These are phyloP conservation scores for Coniochaeta sp. DNA, from an alignment of 2,329 filamentous ascomycete species.

Conservation along the genomic window DNA sequence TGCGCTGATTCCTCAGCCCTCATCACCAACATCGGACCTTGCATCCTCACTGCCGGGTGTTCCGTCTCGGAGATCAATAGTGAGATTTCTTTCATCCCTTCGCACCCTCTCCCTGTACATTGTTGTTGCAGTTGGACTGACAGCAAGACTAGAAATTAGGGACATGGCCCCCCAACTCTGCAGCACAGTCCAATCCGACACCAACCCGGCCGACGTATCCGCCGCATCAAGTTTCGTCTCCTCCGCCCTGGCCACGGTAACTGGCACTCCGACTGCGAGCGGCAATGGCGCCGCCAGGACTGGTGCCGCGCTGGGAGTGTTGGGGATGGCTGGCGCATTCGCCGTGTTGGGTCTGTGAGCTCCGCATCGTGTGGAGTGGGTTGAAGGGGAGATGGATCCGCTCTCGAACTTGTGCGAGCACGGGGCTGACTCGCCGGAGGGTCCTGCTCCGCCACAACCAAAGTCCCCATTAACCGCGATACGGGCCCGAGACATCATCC, in stretches of 20 bases:
- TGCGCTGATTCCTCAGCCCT: constrained; percentile 10
- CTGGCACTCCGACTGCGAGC: not conserved
- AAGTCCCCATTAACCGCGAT: too few species aligned
- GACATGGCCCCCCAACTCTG: constrained; percentile 10
- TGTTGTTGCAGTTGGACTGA: too few species aligned
- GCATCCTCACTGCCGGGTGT: constrained; percentile 10
- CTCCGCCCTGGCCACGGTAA: constrained; percentile 4
- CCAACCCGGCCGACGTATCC: constrained; percentile 6
- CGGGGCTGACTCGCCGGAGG: too few species aligned
- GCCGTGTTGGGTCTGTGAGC: constrained; percentile 6
- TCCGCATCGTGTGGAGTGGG: too few species aligned
- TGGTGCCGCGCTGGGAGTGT: constrained; percentile 1
- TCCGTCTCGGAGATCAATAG: constrained; percentile 1
- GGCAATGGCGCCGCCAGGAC: constrained; percentile 1
- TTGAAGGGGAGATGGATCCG: too few species aligned
- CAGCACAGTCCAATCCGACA: constrained; percentile 4
- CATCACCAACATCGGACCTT: constrained; percentile 11
- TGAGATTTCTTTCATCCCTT: too few species aligned
- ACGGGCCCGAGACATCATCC: too few species aligned
- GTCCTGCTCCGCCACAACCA: too few species aligned
- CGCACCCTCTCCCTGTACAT: not conserved
- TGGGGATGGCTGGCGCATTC: constrained; percentile 8
- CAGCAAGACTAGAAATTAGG: not conserved
- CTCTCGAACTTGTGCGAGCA: too few species aligned
- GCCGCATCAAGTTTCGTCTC: constrained; percentile 7